Percentiles rank a stretch among this genome's conserved stretches.
phyloP scores from a whole-genome alignment of 2,329 filamentous ascomycete species.

The Scytalidium sp. region DNA sequence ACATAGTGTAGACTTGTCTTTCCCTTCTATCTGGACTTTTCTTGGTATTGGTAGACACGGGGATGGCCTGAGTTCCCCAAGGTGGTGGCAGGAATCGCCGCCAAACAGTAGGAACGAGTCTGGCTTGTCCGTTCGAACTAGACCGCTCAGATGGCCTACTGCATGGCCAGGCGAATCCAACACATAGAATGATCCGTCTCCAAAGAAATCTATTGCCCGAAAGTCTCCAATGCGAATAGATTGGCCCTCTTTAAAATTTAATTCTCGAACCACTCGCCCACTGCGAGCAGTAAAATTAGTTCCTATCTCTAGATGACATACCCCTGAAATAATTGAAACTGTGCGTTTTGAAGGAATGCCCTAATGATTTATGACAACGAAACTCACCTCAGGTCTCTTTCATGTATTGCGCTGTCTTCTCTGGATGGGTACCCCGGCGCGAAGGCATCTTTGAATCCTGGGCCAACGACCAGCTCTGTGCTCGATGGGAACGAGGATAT shows the following conservation, averaged over 20 bases:
- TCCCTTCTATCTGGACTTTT: constrained; percentile 29
- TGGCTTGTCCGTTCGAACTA: constrained; percentile 36
- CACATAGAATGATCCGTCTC: constrained; percentile 53
- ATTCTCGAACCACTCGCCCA: not conserved
- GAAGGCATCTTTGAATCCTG: constrained; percentile 36
- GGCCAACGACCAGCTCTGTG: constrained; percentile 39
- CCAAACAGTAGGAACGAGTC: constrained; percentile 47
- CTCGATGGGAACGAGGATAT: constrained; percentile 35
- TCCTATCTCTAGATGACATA: too few species aligned
- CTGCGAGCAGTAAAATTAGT: not conserved
- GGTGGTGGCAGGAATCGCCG: constrained; percentile 45
- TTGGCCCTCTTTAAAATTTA: not conserved
- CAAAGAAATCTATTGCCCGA: constrained; percentile 48
- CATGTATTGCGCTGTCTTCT: constrained; percentile 34
- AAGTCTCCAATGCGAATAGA: constrained; percentile 38
- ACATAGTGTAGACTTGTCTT: constrained; percentile 22
- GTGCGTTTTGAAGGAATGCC: not conserved
- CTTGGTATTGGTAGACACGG: constrained; percentile 33
- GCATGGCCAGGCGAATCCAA: constrained; percentile 51
- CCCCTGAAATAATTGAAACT: too few species aligned
- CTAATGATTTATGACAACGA: not conserved
- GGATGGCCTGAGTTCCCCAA: constrained; percentile 41
- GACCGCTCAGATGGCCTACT: constrained; percentile 45
- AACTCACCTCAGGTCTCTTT: constrained; percentile 27
- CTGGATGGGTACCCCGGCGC: constrained; percentile 40